Base-by-base conservation (phyloP, 257 asterid species). In the Gentiana dahurica region DNA sequence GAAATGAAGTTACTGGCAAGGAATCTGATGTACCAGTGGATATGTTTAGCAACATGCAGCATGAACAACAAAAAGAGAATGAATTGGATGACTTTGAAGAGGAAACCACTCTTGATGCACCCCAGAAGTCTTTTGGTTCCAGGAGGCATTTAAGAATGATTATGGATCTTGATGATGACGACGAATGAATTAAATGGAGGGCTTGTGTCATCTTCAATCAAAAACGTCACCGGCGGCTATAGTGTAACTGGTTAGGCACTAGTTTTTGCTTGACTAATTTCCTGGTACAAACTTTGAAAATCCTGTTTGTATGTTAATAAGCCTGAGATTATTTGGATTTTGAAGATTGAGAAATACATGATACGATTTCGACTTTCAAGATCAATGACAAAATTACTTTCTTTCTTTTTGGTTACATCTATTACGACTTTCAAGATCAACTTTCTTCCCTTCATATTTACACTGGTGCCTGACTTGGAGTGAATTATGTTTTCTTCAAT, bases 101-200 rank as follows among this genome's bases (percentile, higher is more conserved):
- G 54, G 66, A 72, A 34, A 54, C 46, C 5, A 68, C 68, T 36
- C 61, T 63, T 15, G 60, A 52, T 59, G 49, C 68, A 43, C 49
- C 75, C 38, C 79, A 63, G 56, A 71, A 64, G 34, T 46, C 55
- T 24, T 54, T 72, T 61, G 68, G 59, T 32, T 51, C 72, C 8
- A 87, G 96, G 73, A 84, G 96, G 78, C 83, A 77, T 47, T 65
- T 69, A 49, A 75, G 92, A 70, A 81, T 84, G 92, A 81, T 90
- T 35, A 65, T 90, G 54, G 95, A 90, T 68, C 57, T 66, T 8
- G 95, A 85, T 41, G 98, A 90, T 6, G 95, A 87, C 12, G 95
- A 87, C 12, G 95, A 81, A 51, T 84, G 60, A 70, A 47, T 12
- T 51, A 24, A 7, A 11, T 13, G 13, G 8, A 33, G 2, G n/a